phyloP scores from a whole-genome alignment of 306 rosid genomes.

The Prunus persica region DNA sequence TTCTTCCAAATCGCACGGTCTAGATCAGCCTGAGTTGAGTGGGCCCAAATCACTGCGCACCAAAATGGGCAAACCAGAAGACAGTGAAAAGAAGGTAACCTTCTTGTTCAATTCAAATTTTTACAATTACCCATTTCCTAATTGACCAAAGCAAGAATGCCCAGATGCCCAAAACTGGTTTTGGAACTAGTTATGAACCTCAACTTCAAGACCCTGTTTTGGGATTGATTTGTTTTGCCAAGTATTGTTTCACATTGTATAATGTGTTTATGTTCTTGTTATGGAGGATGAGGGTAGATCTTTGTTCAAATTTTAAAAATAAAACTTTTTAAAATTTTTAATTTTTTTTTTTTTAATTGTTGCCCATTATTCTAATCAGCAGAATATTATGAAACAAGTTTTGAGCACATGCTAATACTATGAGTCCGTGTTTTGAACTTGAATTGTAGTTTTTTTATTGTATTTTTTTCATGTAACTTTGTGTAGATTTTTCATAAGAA shows the following conservation, averaged over 20 bases:
- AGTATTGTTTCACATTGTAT: background rate
- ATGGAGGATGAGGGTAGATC: background rate
- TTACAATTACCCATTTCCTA: conserved; percentile 20
- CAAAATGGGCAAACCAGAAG: conserved; percentile 64
- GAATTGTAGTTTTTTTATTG: background rate
- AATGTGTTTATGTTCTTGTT: background rate
- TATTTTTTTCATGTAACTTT: conserved; percentile 34
- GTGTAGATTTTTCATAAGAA: conserved; percentile 60
- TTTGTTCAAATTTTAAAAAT: background rate
- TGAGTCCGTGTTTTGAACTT: background rate
- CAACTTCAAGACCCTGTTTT: conserved; percentile 16
- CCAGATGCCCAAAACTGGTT: conserved; percentile 11
- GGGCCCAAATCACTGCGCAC: conserved; percentile 41
- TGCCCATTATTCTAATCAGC: background rate
- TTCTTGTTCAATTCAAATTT: conserved; percentile 25
- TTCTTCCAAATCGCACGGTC: conserved; percentile 40
- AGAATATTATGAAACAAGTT: background rate
- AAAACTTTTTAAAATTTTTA: background rate
- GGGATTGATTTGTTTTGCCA: conserved; percentile 9
- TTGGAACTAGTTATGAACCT: background rate
- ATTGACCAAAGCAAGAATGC: conserved; percentile 9
- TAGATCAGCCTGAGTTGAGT: conserved; percentile 49
- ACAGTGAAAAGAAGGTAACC: conserved; percentile 57
- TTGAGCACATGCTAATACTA: background rate
- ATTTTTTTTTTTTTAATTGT: background rate